Conservation (phyloP, 2,329 filamentous ascomycete genomes). For the Apiospora pterosperma region DNA sequence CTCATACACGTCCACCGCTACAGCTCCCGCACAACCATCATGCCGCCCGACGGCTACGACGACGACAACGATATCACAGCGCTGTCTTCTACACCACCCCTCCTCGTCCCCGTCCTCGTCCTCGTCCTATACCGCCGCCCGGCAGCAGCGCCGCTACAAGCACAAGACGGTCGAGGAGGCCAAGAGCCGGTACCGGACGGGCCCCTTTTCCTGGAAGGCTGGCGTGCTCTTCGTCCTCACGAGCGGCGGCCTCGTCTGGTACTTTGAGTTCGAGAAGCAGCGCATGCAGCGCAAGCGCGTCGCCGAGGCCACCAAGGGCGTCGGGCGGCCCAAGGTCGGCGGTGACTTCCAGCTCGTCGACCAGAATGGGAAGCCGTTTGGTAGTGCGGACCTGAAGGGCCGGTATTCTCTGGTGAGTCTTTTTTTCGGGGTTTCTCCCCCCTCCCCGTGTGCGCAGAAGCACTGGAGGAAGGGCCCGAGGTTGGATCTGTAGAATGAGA, state of each 20-base stretch:
- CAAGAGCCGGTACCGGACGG: slow-evolving; percentile 54
- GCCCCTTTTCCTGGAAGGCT: slow-evolving; percentile 90
- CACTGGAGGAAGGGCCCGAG: too few relatives aligned
- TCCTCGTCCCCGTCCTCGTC: background rate
- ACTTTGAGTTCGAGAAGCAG: slow-evolving; percentile 91
- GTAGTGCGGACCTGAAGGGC: slow-evolving; percentile 78
- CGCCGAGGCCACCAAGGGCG: slow-evolving; percentile 87
- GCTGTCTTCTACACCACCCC: slow-evolving; percentile 8
- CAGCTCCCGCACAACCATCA: background rate
- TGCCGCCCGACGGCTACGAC: background rate
- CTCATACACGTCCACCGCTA: slow-evolving; percentile 5
- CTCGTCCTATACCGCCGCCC: slow-evolving; percentile 10
- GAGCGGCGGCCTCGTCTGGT: slow-evolving; percentile 75
- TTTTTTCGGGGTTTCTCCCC: background rate
- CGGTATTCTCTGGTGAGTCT: slow-evolving; percentile 71
- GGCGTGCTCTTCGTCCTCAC: slow-evolving; percentile 80
- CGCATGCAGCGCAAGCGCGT: slow-evolving; percentile 86
- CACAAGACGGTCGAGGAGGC: slow-evolving; percentile 57
- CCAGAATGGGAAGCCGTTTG: slow-evolving; percentile 75
- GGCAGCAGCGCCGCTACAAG: slow-evolving; percentile 35
- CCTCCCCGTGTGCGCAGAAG: too few relatives aligned
- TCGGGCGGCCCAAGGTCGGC: slow-evolving; percentile 90
- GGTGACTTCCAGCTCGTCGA: slow-evolving; percentile 81
- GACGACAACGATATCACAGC: background rate
- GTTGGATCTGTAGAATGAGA: too few relatives aligned